A percentile compares a stretch with the other conserved stretches of the same genome.
These are phyloP conservation scores for Sugiyamaella neomexicana DNA, from an alignment of 1,139 yeast species.

Conservation along the genomic window DNA sequence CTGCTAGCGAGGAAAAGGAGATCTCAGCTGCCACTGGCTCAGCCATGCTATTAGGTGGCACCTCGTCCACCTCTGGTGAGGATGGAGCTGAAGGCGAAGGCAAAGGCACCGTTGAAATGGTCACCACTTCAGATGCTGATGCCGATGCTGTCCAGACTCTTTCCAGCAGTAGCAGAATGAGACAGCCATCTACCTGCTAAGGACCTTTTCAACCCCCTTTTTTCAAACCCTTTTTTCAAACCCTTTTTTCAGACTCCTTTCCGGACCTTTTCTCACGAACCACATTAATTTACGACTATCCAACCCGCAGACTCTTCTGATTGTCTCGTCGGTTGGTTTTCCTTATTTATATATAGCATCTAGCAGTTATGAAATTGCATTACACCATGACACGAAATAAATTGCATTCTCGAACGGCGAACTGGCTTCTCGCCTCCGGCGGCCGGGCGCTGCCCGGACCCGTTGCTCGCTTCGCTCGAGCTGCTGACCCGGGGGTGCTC, in stretches of 20 bases:
- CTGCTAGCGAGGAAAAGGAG: slow-evolving; percentile 18
- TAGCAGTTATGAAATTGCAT: slow-evolving; percentile 10
- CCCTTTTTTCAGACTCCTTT: too few relatives aligned
- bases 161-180: slow-evolving; percentile 15
- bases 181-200: slow-evolving; percentile 25
- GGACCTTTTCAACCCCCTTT: background rate
- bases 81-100: slow-evolving; percentile 7
- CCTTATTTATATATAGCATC: slow-evolving; percentile 10
- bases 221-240: too few relatives aligned
- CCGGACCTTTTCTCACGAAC: too few relatives aligned
- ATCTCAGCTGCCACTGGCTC: slow-evolving; percentile 6
- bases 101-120: slow-evolving; percentile 11
- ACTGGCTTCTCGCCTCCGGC: background rate
- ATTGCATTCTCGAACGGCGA: slow-evolving; percentile 1
- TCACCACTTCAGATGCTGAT: background rate
- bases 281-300: slow-evolving; percentile 1
- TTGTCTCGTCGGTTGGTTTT: background rate
- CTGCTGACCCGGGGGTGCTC: too few relatives aligned
- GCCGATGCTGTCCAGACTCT: slow-evolving; percentile 11
- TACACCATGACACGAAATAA: slow-evolving; percentile 2
- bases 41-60: background rate
- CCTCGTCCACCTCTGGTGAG: background rate
- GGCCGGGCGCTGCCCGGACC: background rate
- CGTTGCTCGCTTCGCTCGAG: background rate
- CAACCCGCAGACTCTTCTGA: background rate